Base-by-base conservation (phyloP, 192 early-diverging fungal genomes). In the Gonapodya sp. region DNA sequence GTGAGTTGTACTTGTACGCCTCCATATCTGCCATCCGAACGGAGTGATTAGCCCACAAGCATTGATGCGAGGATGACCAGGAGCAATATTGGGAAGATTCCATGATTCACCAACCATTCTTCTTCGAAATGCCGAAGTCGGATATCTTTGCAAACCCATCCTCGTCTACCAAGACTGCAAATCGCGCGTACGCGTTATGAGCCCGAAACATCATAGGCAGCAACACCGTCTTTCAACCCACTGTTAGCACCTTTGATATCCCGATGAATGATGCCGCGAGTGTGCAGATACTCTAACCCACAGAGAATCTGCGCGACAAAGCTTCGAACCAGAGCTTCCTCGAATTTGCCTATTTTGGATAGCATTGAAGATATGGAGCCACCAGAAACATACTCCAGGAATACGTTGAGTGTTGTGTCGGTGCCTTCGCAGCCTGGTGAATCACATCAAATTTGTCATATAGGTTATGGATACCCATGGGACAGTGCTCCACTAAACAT, bases 71-170 rank as follows among this genome's bases (percentile, higher is more conserved):
- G 36, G n/a, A n/a, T n/a, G n/a, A n/a, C n/a, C n/a, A n/a, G n/a
- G n/a, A n/a, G n/a, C n/a, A 73, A 35, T 46, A 37, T 16, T 72
- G 46, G 0, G 84, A 36, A 18, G 37, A 2, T 2, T 14, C 18
- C 34, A 30, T 79, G 34, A 30, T 2, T 24, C 35, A 35, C 79
- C 78, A 83, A 81, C 89, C 89, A 79, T 89, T 93, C 81, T 92
- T 97, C 89, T 99, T 99, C 14, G 97, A 98, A 75, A 98, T 98
- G 2, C 98, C 98, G 90, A 99, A 99, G 84, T 99, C 98, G 0
- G 96, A 94, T 46, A 99, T 99, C 87, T 99, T 99, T 73, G 94
- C 95, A 35, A 92, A 90, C 0, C 96, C 97, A 74, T 96, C 92
- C 81, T 93, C 93, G 85, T 97, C 96, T 18, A 99, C 93, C 78